Evolutionary conservation across 2,329 filamentous ascomycete species (phyloP).

Genomic region (Dichotomopilus funicola): DNA sequence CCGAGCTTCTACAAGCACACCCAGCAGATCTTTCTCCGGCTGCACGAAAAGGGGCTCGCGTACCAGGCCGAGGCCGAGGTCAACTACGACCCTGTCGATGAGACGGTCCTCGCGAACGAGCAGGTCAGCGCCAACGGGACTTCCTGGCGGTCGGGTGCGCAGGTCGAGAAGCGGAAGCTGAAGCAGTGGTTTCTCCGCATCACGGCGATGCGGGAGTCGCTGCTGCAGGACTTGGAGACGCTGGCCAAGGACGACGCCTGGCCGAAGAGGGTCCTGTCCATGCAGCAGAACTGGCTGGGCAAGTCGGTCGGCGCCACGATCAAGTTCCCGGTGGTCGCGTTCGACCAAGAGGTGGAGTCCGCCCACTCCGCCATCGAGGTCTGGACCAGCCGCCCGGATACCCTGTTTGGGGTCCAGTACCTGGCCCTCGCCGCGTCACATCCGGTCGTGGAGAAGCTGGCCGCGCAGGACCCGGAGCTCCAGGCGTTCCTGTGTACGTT

Average conservation of each 20-base stretch:
- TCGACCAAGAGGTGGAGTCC: constrained; percentile 35
- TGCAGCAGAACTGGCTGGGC: constrained; percentile 86
- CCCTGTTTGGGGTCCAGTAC: constrained; percentile 81
- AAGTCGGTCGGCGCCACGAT: constrained; percentile 67
- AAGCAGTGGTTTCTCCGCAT: constrained; percentile 91
- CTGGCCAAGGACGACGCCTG: constrained; percentile 60
- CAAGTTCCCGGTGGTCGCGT: constrained; percentile 56
- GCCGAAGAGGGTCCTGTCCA: constrained; percentile 75
- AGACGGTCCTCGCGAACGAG: constrained; percentile 86
- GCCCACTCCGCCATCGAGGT: constrained; percentile 55
- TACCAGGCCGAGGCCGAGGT: constrained; percentile 79
- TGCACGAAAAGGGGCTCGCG: constrained; percentile 67
- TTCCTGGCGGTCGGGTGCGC: constrained; percentile 82
- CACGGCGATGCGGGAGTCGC: constrained; percentile 65
- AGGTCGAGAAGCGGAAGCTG: constrained; percentile 70
- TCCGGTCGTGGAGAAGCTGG: constrained; percentile 57
- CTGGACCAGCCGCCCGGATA: constrained; percentile 81
- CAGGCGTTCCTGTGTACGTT: constrained; percentile 62
- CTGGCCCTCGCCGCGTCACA: constrained; percentile 70
- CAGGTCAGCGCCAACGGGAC: constrained; percentile 81
- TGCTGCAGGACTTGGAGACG: constrained; percentile 63
- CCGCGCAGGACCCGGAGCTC: constrained; percentile 53
- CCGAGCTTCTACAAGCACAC: constrained; percentile 86
- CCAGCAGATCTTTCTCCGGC: constrained; percentile 73
- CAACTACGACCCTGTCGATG: constrained; percentile 86